Base-by-base conservation (phyloP, 495 filamentous ascomycete genomes). In the Penicillium pulvis region DNA sequence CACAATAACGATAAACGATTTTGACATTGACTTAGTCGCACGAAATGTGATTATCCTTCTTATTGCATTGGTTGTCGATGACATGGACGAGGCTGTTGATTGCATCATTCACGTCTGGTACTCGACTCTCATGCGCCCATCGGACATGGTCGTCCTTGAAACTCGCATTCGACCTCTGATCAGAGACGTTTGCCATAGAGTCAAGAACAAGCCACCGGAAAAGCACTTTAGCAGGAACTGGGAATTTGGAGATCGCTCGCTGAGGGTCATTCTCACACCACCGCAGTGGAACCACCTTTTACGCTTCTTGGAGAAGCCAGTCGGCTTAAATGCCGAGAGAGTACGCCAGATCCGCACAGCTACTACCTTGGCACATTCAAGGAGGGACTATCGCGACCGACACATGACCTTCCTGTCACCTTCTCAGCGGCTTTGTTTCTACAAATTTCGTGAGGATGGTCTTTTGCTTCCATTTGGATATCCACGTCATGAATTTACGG, bases 31-130 rank as follows among this genome's bases (percentile, higher is more conserved):
- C 24, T 56, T 82, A 17, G 75, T 77, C 2, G 72, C 72, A 9
- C 71, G 78, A 0, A 84, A 82, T 58, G 46, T 64, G 9, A 79
- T 81, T 9, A 24, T 84, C 4, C 67, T 84, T 9, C 62, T 83
- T 7, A 44, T 74, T 14, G 69, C 71, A 0, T 17, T 77, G 9
- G 16, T 24, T 24, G 44, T 70, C 36, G 24, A 55, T 20, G 44
- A 65, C 6, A 24, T 55, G 2, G 57, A 65, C 2, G 51, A 49
- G 16, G 67, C 67, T 7, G 44, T 63, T 3, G 67, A 68, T 6
- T 66, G 63, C 53, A 71, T 77, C 14, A 57, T 75, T 39, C 70
- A 75, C 53, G 6, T 75, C 19, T 77, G 75, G 75, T 77, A 76
- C 55, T 77, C 73, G 8, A 62, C 72, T 35, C 39, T 65, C 5